Conservation (phyloP, 2,329 filamentous ascomycete species). For the Rhytidhysteron rufulum region DNA sequence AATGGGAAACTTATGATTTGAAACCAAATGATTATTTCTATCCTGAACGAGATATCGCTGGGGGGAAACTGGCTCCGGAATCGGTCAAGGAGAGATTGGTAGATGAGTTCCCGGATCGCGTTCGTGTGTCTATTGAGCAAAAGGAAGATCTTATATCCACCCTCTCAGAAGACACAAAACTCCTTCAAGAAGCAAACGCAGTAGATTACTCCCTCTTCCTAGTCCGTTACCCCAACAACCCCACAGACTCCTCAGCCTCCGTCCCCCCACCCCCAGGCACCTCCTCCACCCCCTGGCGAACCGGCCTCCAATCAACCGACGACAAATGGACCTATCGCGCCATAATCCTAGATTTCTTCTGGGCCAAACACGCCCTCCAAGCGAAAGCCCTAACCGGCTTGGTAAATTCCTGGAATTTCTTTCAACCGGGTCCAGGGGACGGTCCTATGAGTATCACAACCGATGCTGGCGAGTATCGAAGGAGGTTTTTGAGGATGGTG, state of each 20-base stretch:
- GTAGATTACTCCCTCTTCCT: constrained; percentile 76
- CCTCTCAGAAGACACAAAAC: constrained; percentile 59
- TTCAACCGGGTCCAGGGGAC: constrained; percentile 51
- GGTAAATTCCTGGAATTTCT: constrained; percentile 59
- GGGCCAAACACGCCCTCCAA: constrained; percentile 68
- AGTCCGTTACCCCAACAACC: constrained; percentile 50
- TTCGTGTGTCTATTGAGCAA: constrained; percentile 54
- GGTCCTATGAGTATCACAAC: constrained; percentile 75
- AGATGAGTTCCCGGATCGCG: constrained; percentile 64
- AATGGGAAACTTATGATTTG: constrained; percentile 71
- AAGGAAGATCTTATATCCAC: constrained; percentile 54
- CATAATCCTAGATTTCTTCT: constrained; percentile 72
- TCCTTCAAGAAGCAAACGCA: constrained; percentile 60
- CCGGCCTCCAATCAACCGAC: constrained; percentile 58
- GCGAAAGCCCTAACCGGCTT: constrained; percentile 64
- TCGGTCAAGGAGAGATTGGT: constrained; percentile 63
- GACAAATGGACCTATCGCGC: constrained; percentile 65
- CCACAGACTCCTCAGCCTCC: constrained; percentile 31
- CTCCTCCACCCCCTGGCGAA: constrained; percentile 55
- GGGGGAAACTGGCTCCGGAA: constrained; percentile 59
- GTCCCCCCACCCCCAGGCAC: constrained; percentile 29
- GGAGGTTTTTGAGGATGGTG: constrained; percentile 54
- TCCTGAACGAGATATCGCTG: constrained; percentile 67
- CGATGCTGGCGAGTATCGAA: constrained; percentile 62
- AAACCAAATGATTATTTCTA: constrained; percentile 75